These are phyloP conservation scores for Sugiyamaella marilandica DNA, from an alignment of 805 yeast species.

Conservation along the genomic window DNA sequence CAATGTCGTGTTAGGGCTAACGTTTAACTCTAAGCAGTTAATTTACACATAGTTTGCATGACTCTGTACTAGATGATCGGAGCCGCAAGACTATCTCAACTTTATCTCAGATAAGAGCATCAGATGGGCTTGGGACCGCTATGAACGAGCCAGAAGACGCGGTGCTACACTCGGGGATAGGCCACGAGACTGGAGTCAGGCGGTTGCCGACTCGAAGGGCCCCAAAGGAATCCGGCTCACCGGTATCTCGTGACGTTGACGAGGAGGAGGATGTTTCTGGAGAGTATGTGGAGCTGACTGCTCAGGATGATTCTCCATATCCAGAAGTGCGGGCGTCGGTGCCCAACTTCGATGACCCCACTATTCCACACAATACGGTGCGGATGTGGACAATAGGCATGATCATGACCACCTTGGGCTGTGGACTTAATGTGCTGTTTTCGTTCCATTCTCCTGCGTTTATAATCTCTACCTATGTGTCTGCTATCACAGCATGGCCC, in stretches of 20 bases:
- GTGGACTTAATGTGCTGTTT: slow-evolving; percentile 56
- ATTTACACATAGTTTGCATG: too few species aligned
- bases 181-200: background rate
- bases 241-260: background rate
- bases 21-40: too few species aligned
- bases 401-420: slow-evolving; percentile 51
- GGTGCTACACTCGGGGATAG: background rate
- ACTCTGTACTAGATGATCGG: too few species aligned
- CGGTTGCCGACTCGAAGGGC: background rate
- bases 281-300: slow-evolving; percentile 19
- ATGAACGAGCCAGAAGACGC: background rate
- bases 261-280: slow-evolving; percentile 8
- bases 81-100: too few species aligned
- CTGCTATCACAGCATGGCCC: slow-evolving; percentile 62
- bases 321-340: slow-evolving; percentile 65
- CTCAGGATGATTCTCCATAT: slow-evolving; percentile 45
- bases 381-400: slow-evolving; percentile 53
- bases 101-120: too few species aligned
- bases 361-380: slow-evolving; percentile 46
- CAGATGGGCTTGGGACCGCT: background rate
- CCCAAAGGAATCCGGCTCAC: background rate
- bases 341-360: slow-evolving; percentile 52
- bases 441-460: slow-evolving; percentile 55
- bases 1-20: too few species aligned
- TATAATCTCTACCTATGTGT: slow-evolving; percentile 48